phyloP scores from a whole-genome alignment of 768 basidiomycete species.

The Termitomyces sp. region DNA sequence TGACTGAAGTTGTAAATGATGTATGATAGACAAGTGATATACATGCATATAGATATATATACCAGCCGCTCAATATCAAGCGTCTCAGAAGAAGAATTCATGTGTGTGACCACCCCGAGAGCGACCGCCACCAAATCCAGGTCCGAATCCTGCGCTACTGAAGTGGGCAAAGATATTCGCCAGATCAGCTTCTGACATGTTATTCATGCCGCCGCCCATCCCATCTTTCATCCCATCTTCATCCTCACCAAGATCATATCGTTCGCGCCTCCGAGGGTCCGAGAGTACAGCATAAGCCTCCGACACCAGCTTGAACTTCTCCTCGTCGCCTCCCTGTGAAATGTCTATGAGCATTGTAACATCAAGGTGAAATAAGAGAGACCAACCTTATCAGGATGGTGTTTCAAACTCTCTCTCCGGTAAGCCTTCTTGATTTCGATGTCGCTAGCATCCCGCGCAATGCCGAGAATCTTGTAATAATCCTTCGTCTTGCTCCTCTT shows the following conservation, averaged over 20 bases:
- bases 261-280: constrained; percentile 62
- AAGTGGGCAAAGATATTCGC: constrained; percentile 64
- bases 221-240: constrained; percentile 57
- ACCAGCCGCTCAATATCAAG: neutral
- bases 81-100: constrained; percentile 25
- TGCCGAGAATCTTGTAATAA: constrained; percentile 75
- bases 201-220: constrained; percentile 24
- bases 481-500: constrained; percentile 90
- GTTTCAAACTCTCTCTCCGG: constrained; percentile 76
- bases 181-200: constrained; percentile 42
- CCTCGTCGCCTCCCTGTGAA: constrained; percentile 83
- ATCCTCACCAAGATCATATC: constrained; percentile 81
- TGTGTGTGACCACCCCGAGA: constrained; percentile 21
- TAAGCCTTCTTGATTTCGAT: constrained; percentile 89
- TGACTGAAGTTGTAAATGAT: neutral
- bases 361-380: constrained; percentile 3
- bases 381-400: constrained; percentile 77
- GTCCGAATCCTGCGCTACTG: constrained; percentile 35
- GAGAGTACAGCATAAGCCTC: constrained; percentile 83
- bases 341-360: neutral
- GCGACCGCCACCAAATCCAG: constrained; percentile 19
- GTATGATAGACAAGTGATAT: neutral
- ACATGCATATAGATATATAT: neutral
- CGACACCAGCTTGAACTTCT: constrained; percentile 87
- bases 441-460: constrained; percentile 57